Evolutionary conservation across 139 green algal species (phyloP), one percentile per base, ranked within the genome.

Genomic region (Chlorella sp.): DNA sequence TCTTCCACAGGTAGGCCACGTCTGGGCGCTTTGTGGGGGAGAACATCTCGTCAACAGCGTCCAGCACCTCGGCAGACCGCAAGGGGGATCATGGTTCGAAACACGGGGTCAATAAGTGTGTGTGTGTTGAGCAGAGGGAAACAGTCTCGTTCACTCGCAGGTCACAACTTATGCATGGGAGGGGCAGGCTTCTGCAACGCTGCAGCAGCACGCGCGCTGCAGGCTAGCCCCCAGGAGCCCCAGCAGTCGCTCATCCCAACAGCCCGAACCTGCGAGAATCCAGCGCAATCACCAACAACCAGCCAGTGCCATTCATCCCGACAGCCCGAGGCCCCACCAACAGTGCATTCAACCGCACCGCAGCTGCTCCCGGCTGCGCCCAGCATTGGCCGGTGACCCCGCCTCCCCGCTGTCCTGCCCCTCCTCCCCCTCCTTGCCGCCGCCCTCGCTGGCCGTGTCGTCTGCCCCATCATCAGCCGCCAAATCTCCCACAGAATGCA

Each of bases 1-100:
- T 90, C 77, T 85, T 86, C 87, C 87, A 90, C 15, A 90, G 87
- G 34, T 68, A 86, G 7, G 61, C 14, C 2, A 81, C 79, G 21
- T 80, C 79, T 3, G 22, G 61, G 61, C 61, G 69, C 87, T 86
- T 86, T 61, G 87, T 82, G 60, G 87, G 87, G 78, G 48, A 80
- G 64, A 90, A 85, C 3, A 69, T 26, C 9, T 90, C 87, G 66
- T 90, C 87, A 9, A 90, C 78, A 2, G 81, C 78, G 14, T 90
- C 87, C 37, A 90, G 30, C 78, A 90, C 64, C 78, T 90, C 53
- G 12, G 26, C 73, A 34, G 60, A 81, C 69, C 83, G 48, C 71
- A 76, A 39, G 12, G 12, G 28, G 36, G 36, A 57, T 7, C 15
- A 32, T 7, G 77, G 24, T 16, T 3, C 24, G 30, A 39, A 42